Evolutionary conservation across 805 yeast genomes (phyloP), one percentile per base, ranked within the genome.

Genomic region (Metschnikowia amazonensis): DNA sequence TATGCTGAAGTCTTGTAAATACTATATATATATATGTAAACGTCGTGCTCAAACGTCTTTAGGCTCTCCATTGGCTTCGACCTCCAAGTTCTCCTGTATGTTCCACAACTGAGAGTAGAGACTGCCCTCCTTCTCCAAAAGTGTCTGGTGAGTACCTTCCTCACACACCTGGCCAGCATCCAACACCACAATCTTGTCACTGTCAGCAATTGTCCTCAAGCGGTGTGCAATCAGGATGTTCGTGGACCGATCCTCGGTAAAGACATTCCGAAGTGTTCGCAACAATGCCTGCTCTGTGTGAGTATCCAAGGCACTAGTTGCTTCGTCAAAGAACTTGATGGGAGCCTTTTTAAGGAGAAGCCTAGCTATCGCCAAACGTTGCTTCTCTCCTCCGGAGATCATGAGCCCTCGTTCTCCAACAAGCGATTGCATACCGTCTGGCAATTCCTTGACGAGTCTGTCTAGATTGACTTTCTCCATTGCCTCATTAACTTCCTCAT

Each of bases 321-420:
- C 98, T 60, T 94, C 99, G 60, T 94, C 99, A 55, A 94, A 90
- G 64, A 94, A 92, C 45, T 95, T 86, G 40, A 94, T 88, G 23
- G 94, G 92, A 0, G 97, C 81, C 51, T 80, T 75, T 64, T 94
- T 94, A 55, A 94, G 67, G 36, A 94, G 65, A n/a, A 94, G 79
- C 52, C 99, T 76, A 0, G 97, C 94, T 53, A 94, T 89, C 0
- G 99, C 98, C 35, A 94, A 72, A 51, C 99, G 72, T 66, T 94
- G 99, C 63, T 94, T 90, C 63, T 94, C 99, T 49, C 99, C 99
- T n/a, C 99, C 99, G 21, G 97, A 89, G 38, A 94, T 90, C 99
- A 94, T 94, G 77, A 94, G 76, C n/a, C 99, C 99, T 60, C 95
- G 74, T 64, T 94, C 99, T 40, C 99, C 99, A 14, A 94, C 99